Conservation (phyloP, 192 early-diverging fungal genomes). For the Podochytrium sp. region DNA sequence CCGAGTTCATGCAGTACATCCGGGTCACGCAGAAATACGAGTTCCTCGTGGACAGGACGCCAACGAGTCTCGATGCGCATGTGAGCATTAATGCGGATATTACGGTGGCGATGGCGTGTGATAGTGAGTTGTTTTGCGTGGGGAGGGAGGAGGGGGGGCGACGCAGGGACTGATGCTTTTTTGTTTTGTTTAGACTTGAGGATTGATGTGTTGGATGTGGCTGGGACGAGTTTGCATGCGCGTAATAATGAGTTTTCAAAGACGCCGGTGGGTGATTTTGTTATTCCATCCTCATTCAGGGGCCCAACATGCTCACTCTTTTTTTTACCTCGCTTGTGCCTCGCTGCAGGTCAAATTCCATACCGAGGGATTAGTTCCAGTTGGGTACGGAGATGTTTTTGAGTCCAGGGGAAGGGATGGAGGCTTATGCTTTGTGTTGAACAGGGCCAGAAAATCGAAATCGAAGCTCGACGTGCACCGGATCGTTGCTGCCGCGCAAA, state of each 20-base stretch:
- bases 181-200: constrained; percentile 50
- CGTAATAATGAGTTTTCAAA: constrained; percentile 53
- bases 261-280: constrained; percentile 28
- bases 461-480: constrained; percentile 31
- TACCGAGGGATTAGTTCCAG: constrained; percentile 13
- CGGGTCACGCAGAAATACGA: constrained; percentile 67
- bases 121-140: constrained; percentile 39
- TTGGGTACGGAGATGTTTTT: constrained; percentile 8
- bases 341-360: constrained; percentile 11
- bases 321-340: background rate
- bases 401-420: background rate
- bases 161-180: background rate
- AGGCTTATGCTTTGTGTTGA: background rate
- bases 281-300: constrained; percentile 25
- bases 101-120: constrained; percentile 86
- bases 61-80: constrained; percentile 49
- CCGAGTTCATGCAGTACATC: constrained; percentile 75
- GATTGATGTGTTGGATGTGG: constrained; percentile 72
- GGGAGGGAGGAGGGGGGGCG: constrained; percentile 8
- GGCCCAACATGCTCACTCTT: background rate
- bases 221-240: constrained; percentile 62
- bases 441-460: constrained; percentile 10
- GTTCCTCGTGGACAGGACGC: constrained; percentile 76
- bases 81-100: constrained; percentile 88
- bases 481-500: constrained; percentile 28